Percentiles rank a stretch among this genome's conserved stretches.
Evolutionary conservation across 352 stramenopile species (phyloP).

Genomic region (Pythium apleroticum): DNA sequence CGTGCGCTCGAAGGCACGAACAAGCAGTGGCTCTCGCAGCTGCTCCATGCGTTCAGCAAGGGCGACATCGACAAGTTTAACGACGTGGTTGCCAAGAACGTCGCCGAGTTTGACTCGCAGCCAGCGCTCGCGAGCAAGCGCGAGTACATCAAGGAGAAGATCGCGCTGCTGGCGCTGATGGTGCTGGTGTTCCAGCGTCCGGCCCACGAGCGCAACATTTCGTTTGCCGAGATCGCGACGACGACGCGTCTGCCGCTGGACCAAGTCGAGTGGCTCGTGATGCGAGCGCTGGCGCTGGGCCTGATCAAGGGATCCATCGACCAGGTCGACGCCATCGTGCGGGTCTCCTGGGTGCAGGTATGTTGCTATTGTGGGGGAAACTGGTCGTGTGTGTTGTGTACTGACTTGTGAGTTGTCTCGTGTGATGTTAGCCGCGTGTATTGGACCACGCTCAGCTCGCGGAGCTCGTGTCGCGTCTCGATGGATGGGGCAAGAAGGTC

Average conservation of each 20-base stretch:
- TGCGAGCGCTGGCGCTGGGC: constrained; percentile 95
- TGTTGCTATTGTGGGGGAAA: background rate
- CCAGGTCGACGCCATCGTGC: constrained; percentile 92
- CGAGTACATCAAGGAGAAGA: constrained; percentile 98
- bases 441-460: constrained; percentile 78
- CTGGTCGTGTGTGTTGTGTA: background rate
- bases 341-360: constrained; percentile 95
- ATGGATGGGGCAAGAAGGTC: constrained; percentile 82
- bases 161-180: constrained; percentile 96
- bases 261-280: constrained; percentile 98
- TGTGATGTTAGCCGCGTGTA: constrained; percentile 53
- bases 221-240: constrained; percentile 94
- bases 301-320: constrained; percentile 95
- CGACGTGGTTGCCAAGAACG: constrained; percentile 71
- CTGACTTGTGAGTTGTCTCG: background rate
- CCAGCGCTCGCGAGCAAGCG: constrained; percentile 92
- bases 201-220: constrained; percentile 91
- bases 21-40: constrained; percentile 93
- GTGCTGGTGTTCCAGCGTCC: constrained; percentile 96
- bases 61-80: constrained; percentile 96
- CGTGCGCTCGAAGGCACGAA: constrained; percentile 85
- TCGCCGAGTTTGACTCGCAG: constrained; percentile 87
- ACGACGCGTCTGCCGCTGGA: constrained; percentile 78
- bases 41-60: constrained; percentile 93
- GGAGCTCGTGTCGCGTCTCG: constrained; percentile 71